phyloP scores from a whole-genome alignment of 2,329 filamentous ascomycete genomes.

The Tolypocladium album region DNA sequence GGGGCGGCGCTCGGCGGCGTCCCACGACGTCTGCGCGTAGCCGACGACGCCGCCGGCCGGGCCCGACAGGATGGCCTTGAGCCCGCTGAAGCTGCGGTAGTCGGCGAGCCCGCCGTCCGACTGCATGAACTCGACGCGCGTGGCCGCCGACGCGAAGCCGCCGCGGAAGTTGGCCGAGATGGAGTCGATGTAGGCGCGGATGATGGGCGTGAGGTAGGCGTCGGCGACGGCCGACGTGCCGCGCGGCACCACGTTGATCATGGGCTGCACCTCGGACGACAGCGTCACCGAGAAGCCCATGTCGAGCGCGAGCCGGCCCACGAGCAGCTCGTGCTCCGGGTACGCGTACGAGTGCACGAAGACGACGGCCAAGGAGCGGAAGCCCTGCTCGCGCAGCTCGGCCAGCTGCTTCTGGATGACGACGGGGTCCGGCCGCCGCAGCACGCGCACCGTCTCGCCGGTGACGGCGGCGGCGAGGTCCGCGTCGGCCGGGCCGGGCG shows the following conservation, averaged over 20 bases:
- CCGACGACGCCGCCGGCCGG: constrained; percentile 72
- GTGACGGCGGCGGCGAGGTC: constrained; percentile 56
- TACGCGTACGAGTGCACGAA: constrained; percentile 61
- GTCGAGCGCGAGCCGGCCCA: constrained; percentile 22
- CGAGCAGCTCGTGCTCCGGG: constrained; percentile 43
- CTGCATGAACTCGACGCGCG: constrained; percentile 65
- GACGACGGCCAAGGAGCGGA: constrained; percentile 43
- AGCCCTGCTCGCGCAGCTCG: constrained; percentile 48
- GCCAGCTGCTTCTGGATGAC: constrained; percentile 47
- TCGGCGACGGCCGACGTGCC: constrained; percentile 31
- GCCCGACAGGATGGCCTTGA: constrained; percentile 60
- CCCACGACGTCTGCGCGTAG: constrained; percentile 63
- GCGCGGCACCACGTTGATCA: constrained; percentile 34
- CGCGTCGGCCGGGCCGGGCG: constrained; percentile 36
- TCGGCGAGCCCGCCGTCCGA: constrained; percentile 42
- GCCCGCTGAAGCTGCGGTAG: constrained; percentile 53
- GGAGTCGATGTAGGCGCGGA: constrained; percentile 21
- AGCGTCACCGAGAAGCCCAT: constrained; percentile 30
- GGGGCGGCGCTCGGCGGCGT: constrained; percentile 53
- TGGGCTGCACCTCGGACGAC: constrained; percentile 26
- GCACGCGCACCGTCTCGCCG: constrained; percentile 57
- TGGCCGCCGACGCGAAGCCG: constrained; percentile 17
- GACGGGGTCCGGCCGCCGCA: constrained; percentile 45
- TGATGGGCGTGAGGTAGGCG: constrained; percentile 31
- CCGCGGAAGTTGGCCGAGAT: constrained; percentile 25